Evolutionary conservation across 305 asterid species (phyloP).

Genomic region (Fraxinus platypoda): DNA sequence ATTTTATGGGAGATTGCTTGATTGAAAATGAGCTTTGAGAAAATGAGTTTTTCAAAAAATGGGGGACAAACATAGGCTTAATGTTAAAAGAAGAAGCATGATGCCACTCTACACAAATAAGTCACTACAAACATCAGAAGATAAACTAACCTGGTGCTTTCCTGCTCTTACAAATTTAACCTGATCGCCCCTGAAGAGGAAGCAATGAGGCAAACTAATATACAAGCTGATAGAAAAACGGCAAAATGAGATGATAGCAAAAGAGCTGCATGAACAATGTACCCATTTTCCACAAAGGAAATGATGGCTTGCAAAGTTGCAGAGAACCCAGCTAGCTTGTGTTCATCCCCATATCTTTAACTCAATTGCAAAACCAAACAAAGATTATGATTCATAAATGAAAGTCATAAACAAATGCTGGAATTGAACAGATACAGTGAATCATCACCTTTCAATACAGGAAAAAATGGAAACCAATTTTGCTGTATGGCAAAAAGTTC

Average conservation of each 20-base stretch:
- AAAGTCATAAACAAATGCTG: background rate
- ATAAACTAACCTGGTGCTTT: conserved; percentile 77
- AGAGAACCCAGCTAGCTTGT: conserved; percentile 97
- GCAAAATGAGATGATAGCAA: conserved; percentile 3
- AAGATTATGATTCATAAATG: conserved; percentile 3
- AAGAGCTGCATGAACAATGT: conserved; percentile 26
- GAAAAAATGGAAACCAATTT: background rate
- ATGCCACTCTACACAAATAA: background rate
- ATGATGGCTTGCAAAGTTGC: conserved; percentile 98
- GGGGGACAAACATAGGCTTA: background rate
- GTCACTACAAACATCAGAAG: conserved; percentile 11
- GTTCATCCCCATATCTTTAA: conserved; percentile 93
- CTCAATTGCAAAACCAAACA: conserved; percentile 21
- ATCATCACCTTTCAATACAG: conserved; percentile 9
- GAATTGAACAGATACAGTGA: conserved; percentile 1
- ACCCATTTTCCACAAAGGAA: conserved; percentile 98
- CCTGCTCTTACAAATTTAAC: conserved; percentile 94
- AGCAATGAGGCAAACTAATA: conserved; percentile 27
- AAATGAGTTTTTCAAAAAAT: background rate
- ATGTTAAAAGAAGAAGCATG: background rate
- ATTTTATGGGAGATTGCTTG: background rate
- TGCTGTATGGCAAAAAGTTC: conserved; percentile 6
- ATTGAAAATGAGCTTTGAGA: background rate
- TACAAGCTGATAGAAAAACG: conserved; percentile 7
- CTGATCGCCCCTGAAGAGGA: conserved; percentile 75